A percentile compares a stretch with the other conserved stretches of the same genome.
Evolutionary conservation across 73 alveolate species (phyloP).

Genomic region (Symbiodinium pilosum): DNA sequence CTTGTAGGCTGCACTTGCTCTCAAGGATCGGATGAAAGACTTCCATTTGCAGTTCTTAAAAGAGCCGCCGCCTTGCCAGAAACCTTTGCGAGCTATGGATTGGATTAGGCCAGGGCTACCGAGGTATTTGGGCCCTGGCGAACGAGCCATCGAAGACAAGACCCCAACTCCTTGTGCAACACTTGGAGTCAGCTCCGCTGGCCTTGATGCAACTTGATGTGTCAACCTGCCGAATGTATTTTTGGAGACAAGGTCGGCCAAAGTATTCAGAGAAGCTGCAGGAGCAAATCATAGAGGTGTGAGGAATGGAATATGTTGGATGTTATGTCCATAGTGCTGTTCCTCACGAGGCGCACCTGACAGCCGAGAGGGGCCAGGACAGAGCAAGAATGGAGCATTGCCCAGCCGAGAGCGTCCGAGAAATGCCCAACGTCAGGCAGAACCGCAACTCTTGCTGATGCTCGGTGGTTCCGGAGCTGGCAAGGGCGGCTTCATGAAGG

Average conservation of each 20-base stretch:
- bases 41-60: constrained; percentile 77
- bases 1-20: not conserved
- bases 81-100: not conserved
- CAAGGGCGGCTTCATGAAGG: constrained; percentile 65
- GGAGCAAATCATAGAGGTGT: constrained; percentile 55
- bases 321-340: not conserved
- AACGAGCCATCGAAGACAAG: constrained; percentile 83
- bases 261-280: constrained; percentile 43
- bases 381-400: not conserved
- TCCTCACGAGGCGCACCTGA: not conserved
- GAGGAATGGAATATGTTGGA: not conserved
- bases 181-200: not conserved
- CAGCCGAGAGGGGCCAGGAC: not conserved
- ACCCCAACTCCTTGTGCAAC: constrained; percentile 62
- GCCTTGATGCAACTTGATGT: not conserved
- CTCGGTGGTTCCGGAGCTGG: constrained; percentile 92
- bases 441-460: constrained; percentile 57
- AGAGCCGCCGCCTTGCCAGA: no score
- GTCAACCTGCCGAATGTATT: no score
- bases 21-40: constrained; percentile 68
- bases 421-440: constrained; percentile 11
- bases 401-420: no score
- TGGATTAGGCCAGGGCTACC: not conserved
- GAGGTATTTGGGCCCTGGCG: constrained; percentile 80
- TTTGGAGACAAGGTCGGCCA: not conserved